Percentiles rank a stretch among this genome's conserved stretches.
Evolutionary conservation across 2,329 filamentous ascomycete species (phyloP).

Genomic region (Uncinocarpus reesii): DNA sequence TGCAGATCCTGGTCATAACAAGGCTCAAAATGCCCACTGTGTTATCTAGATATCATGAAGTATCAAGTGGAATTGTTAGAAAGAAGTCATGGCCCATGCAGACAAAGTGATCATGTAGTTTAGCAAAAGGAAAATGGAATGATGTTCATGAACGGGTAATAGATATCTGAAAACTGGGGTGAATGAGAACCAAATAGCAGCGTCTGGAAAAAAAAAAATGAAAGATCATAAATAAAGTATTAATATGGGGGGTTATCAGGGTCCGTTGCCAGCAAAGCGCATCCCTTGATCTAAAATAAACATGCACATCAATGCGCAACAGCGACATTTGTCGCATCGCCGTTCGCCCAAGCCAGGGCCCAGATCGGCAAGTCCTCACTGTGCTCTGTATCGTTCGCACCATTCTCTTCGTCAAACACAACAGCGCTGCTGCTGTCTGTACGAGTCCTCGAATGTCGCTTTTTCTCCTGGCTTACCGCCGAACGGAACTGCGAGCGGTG

Average conservation of each 20-base stretch:
- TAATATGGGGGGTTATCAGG: too few relatives aligned
- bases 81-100: too few relatives aligned
- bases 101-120: too few relatives aligned
- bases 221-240: not conserved
- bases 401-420: conserved; percentile 38
- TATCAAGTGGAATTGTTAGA: too few relatives aligned
- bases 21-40: too few relatives aligned
- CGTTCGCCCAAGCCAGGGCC: conserved; percentile 32
- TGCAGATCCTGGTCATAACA: too few relatives aligned
- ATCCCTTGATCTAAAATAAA: conserved; percentile 2
- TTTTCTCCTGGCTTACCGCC: conserved; percentile 24
- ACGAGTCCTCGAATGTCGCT: conserved; percentile 32
- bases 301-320: conserved; percentile 27
- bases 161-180: too few relatives aligned
- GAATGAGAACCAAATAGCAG: not conserved
- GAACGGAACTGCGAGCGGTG: conserved; percentile 24
- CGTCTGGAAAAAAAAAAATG: not conserved
- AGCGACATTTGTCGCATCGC: conserved; percentile 33
- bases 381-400: conserved; percentile 32
- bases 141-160: too few relatives aligned
- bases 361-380: conserved; percentile 42
- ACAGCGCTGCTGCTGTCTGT: conserved; percentile 41
- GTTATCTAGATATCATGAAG: too few relatives aligned
- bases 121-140: too few relatives aligned
- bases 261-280: not conserved